phyloP scores from a whole-genome alignment of 2,329 filamentous ascomycete species.

The Penicillium sp. region DNA sequence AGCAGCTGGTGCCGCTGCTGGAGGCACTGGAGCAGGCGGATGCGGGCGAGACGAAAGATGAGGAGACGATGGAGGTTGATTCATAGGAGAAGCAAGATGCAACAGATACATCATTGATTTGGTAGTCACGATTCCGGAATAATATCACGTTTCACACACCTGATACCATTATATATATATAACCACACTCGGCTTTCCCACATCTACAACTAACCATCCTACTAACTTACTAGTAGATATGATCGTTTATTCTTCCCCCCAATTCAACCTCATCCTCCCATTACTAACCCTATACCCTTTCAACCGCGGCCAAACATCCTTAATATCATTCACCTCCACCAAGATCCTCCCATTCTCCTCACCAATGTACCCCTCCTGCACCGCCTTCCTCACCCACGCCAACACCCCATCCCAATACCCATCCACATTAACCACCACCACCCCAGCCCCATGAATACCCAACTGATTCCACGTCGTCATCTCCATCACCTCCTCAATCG shows the following conservation, averaged over 20 bases:
- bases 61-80: slow-evolving; percentile 55
- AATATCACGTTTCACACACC: too few species aligned
- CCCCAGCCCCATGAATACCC: slow-evolving; percentile 72
- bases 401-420: slow-evolving; percentile 88
- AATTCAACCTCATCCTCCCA: slow-evolving; percentile 70
- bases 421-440: slow-evolving; percentile 76
- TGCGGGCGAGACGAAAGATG: too few species aligned
- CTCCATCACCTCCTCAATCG: slow-evolving; percentile 93
- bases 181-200: too few species aligned
- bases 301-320: slow-evolving; percentile 63
- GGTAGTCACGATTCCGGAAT: too few species aligned
- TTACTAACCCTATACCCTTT: slow-evolving; percentile 65
- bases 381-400: slow-evolving; percentile 67
- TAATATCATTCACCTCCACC: slow-evolving; percentile 62
- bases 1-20: slow-evolving; percentile 75
- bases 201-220: too few species aligned
- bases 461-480: slow-evolving; percentile 91
- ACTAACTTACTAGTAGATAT: too few species aligned
- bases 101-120: too few species aligned
- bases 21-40: slow-evolving; percentile 53
- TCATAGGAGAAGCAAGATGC: slow-evolving; percentile 30
- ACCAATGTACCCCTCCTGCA: slow-evolving; percentile 67
- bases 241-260: slow-evolving; percentile 61
- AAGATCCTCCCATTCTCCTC: slow-evolving; percentile 64
- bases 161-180: too few species aligned